Evolutionary conservation across 2,329 filamentous ascomycete genomes (phyloP), one percentile per base, ranked within the genome.

Genomic region (Ascochyta rabiei): DNA sequence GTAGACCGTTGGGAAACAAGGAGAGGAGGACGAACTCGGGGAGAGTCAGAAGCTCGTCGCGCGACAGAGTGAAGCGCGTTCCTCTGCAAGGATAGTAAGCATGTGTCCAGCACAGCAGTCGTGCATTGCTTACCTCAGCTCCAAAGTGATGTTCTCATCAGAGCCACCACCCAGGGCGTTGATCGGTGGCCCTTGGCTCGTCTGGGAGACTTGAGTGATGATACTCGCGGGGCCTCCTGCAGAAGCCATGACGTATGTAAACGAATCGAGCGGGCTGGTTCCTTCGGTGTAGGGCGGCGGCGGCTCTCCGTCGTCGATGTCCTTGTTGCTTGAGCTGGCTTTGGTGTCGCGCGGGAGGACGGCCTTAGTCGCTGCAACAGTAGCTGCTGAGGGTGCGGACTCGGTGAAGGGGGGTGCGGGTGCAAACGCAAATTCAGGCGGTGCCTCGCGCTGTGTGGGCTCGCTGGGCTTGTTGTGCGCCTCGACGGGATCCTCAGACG

Each of bases 191-290:
- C 84, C 93, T 63, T 89, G 89, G 53, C 69, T 71, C 21, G 67
- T 64, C 79, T 99, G 95, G 75, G 96, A 93, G 68, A 99, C 95
- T 81, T 99, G 95, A 78, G 95, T 99, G 80, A 99, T 96, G 75
- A 99, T 96, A 85, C 95, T 98, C 81, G 93, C 89, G 68, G 93
- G 90, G 80, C 93, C 93, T 83, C 93, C 93, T 79, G 93, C 93
- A 76, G 92, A 90, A 79, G 95, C 93, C 95, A 99, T 99, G 75
- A 96, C 86, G 85, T 96, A 99, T 68, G 89, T 88, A 73, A 99
- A 99, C 53, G 91, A 91, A 57, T 89, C 85, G 75, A 99, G 86
- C 60, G 95, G 95, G 80, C 91, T 97, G 58, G 87, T 89, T 69
- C 93, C 93, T 85, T 98, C 93, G 65, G 90, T 92, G 77, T 99